Base-by-base conservation (phyloP, 108 stramenopile species). In the Skeletonema grethae region DNA sequence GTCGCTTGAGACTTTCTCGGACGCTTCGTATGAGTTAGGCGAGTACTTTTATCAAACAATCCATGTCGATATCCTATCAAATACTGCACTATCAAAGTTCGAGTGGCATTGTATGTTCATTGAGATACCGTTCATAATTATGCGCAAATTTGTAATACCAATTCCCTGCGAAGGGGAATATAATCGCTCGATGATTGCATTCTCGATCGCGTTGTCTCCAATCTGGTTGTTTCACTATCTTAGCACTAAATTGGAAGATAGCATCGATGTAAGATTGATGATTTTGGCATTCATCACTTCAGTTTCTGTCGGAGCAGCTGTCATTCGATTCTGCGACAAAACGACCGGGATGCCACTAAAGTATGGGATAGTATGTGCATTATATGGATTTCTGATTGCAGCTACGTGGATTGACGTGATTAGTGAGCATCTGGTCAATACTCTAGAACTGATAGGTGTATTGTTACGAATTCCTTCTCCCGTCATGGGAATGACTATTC, bases 401-500 rank as follows among this genome's bases (percentile, higher is more conserved):
- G 95, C 95, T 24, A 88, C 89, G 0, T 97, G 97, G 98, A 96
- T 98, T 57, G 95, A 97, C 82, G 73, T 67, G 57, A 82, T 98
- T 32, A 95, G 95, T 22, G 92, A 91, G 57, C 83, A 90, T 60
- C 72, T 97, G 43, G 96, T 97, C 11, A 66, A 72, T 10, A 39
- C 94, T 15, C 73, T 97, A 20, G 79, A 87, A 53, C 88, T 91
- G 48, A 79, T 97, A 3, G 98, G 97, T 11, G 75, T 86, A n/a
- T 62, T 94, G 8, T 63, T 82, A 41, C 75, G 82, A 24, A 86
- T 97, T 22, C 94, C 96, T 1, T 73, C 83, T 7, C 63, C 85
- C 43, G 82, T 98, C 35, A 85, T 98, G 71, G 98, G 96, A 0
- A 48, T 97, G 53, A 98, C 97, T 8, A 67, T 97, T 41, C 75